A percentile compares a stretch with the other conserved stretches of the same genome.
phyloP scores from a whole-genome alignment of 352 stramenopile genomes.

The Phytophthora kernoviae region DNA sequence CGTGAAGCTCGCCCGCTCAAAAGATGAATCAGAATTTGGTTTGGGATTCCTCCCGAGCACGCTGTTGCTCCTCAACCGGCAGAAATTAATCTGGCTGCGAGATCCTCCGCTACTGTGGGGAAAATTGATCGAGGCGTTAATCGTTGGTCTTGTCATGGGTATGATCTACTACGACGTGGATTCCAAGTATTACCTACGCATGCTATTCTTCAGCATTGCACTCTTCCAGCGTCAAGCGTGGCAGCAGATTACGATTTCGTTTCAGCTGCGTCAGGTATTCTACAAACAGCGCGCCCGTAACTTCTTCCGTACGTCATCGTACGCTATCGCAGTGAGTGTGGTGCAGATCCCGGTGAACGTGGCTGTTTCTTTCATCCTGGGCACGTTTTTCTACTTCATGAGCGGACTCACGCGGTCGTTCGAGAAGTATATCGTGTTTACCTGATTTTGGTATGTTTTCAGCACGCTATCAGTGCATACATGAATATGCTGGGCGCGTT shows the following conservation, averaged over 20 bases:
- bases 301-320: constrained; percentile 89
- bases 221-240: constrained; percentile 77
- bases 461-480: constrained; percentile 69
- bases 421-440: constrained; percentile 81
- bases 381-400: constrained; percentile 91
- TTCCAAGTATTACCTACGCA: constrained; percentile 65
- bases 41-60: constrained; percentile 50
- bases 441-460: constrained; percentile 77
- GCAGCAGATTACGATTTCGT: constrained; percentile 78
- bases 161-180: constrained; percentile 71
- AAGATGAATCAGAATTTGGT: constrained; percentile 60
- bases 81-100: constrained; percentile 70
- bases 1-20: constrained; percentile 48
- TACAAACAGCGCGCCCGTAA: constrained; percentile 91
- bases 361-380: constrained; percentile 55
- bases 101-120: constrained; percentile 65
- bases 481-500: constrained; percentile 68
- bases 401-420: constrained; percentile 73
- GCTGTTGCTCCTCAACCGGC: constrained; percentile 52
- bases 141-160: constrained; percentile 87
- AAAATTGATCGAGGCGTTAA: constrained; percentile 64
- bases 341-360: constrained; percentile 77
- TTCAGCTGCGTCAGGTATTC: constrained; percentile 84
- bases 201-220: constrained; percentile 74
- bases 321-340: constrained; percentile 71